Conservation (phyloP, 176 grass and related monocot genomes). For the Avena eriantha region DNA sequence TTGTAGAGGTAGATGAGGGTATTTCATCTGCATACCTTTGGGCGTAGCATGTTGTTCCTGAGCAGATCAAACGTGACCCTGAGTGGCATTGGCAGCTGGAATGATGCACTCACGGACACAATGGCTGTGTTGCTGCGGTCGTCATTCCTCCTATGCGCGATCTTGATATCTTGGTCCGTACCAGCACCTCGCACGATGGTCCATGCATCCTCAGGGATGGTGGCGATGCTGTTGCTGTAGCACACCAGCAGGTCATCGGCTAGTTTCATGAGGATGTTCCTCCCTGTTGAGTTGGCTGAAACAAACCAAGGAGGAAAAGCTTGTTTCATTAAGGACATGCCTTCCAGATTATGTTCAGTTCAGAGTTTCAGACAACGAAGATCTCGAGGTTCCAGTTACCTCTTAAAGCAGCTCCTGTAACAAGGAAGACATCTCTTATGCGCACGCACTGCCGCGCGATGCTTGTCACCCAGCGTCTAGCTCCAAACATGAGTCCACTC, state of each 20-base stretch:
- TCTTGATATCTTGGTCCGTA: constrained; percentile 45
- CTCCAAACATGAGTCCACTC: constrained; percentile 58
- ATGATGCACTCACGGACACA: constrained; percentile 50
- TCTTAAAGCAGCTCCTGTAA: constrained; percentile 7
- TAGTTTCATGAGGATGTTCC: constrained; percentile 53
- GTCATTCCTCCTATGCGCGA: constrained; percentile 40
- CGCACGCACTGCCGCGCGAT: constrained; percentile 60
- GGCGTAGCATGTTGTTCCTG: constrained; percentile 36
- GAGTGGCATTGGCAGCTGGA: constrained; percentile 45
- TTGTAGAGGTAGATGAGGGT: not conserved
- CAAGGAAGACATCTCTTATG: constrained; percentile 45
- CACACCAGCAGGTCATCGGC: constrained; percentile 50
- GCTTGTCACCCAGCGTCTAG: constrained; percentile 49
- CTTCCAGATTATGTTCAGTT: not conserved
- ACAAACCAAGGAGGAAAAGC: not conserved
- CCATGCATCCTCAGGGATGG: constrained; percentile 39
- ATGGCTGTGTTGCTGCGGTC: constrained; percentile 21
- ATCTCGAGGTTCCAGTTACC: constrained; percentile 14
- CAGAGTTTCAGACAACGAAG: not conserved
- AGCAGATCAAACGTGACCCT: constrained; percentile 55
- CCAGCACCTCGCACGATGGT: constrained; percentile 42
- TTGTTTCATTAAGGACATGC: not conserved
- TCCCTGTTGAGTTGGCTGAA: constrained; percentile 47
- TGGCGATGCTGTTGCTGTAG: constrained; percentile 47
- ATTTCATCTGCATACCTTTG: constrained; percentile 28